phyloP scores from a whole-genome alignment of 2,329 filamentous ascomycete genomes.

The Phyllachora maydis region DNA sequence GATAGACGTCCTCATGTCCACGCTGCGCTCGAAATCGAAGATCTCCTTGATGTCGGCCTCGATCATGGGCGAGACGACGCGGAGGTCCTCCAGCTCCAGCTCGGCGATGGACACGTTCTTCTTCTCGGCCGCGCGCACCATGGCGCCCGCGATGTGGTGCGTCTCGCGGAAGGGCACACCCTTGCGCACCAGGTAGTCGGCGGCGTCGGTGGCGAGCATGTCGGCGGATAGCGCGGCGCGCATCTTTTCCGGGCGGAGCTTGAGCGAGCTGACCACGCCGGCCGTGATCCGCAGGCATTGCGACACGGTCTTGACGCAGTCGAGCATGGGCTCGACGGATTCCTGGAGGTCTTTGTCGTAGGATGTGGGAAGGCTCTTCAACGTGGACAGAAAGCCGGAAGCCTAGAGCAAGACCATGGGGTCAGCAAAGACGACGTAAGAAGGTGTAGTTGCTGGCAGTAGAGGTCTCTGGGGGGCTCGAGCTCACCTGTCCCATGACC shows the following conservation, averaged over 20 bases:
- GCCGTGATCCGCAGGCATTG: constrained; percentile 71
- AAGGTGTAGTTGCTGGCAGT: constrained; percentile 35
- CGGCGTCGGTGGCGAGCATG: constrained; percentile 61
- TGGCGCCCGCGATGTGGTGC: constrained; percentile 59
- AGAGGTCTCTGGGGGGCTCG: too few relatives aligned
- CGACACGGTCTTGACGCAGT: constrained; percentile 61
- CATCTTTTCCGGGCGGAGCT: constrained; percentile 56
- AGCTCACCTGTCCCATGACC: constrained; percentile 59
- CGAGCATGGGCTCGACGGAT: constrained; percentile 66
- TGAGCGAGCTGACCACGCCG: constrained; percentile 57
- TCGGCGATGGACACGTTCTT: constrained; percentile 49
- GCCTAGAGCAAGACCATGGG: too few relatives aligned
- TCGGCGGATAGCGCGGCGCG: constrained; percentile 55
- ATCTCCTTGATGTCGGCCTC: constrained; percentile 47
- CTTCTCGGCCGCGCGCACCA: constrained; percentile 53
- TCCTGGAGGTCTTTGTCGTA: constrained; percentile 94
- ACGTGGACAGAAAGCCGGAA: constrained; percentile 53
- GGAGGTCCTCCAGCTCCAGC: constrained; percentile 43
- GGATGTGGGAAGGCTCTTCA: constrained; percentile 51
- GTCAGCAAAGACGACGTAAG: background rate
- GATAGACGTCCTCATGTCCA: constrained; percentile 57
- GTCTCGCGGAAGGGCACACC: constrained; percentile 68
- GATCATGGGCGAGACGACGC: constrained; percentile 48
- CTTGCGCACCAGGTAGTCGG: constrained; percentile 46
- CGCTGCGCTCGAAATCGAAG: constrained; percentile 67